Evolutionary conservation across 352 stramenopile genomes (phyloP).

Genomic region (Globisporangium rhizosaccharum): DNA sequence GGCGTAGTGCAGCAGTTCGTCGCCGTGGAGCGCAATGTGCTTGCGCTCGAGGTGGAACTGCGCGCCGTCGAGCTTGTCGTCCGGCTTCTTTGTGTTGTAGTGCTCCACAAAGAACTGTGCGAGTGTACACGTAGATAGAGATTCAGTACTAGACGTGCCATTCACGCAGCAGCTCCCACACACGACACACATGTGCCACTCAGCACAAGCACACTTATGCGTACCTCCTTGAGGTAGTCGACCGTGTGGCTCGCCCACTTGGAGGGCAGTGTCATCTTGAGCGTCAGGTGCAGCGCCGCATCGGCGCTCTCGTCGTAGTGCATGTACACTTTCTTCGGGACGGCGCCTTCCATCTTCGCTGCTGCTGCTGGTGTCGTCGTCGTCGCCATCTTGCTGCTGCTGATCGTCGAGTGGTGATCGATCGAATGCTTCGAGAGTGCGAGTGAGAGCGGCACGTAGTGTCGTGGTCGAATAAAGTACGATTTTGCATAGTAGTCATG

Average conservation of each 20-base stretch:
- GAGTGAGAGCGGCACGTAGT: no score
- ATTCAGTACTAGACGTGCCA: neutral
- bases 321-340: constrained; percentile 88
- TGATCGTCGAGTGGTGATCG: neutral
- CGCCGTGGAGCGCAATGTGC: constrained; percentile 45
- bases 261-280: constrained; percentile 86
- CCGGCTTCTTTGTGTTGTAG: constrained; percentile 87
- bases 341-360: constrained; percentile 66
- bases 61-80: constrained; percentile 45
- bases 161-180: neutral
- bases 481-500: no score
- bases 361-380: constrained; percentile 15
- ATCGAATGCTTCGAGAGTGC: no score
- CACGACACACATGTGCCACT: neutral
- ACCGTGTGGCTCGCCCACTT: constrained; percentile 81
- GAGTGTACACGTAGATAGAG: neutral
- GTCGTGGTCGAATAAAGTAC: no score
- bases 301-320: constrained; percentile 73
- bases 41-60: constrained; percentile 76
- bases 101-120: constrained; percentile 87
- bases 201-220: neutral
- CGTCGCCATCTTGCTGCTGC: neutral
- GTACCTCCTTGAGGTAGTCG: constrained; percentile 80
- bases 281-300: constrained; percentile 57
- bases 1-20: constrained; percentile 72